A percentile compares a stretch with the other conserved stretches of the same genome.
Evolutionary conservation across 2,329 filamentous ascomycete genomes (phyloP).

Genomic region (Penicillium sp.): DNA sequence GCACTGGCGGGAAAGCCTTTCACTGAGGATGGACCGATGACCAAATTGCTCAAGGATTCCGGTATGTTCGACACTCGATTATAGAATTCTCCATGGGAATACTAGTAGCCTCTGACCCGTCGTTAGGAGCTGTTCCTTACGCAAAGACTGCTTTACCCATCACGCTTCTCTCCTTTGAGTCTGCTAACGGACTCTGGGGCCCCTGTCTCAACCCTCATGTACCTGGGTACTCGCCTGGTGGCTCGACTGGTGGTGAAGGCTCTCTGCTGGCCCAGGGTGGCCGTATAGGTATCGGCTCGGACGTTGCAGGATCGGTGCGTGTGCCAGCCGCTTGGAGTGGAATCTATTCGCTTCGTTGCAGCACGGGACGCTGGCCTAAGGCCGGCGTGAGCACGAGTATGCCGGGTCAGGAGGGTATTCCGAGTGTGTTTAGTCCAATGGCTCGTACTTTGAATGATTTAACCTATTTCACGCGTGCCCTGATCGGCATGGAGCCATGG

Average conservation of each 20-base stretch:
- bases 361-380: slow-evolving; percentile 88
- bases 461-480: slow-evolving; percentile 74
- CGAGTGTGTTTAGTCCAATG: slow-evolving; percentile 91
- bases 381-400: slow-evolving; percentile 80
- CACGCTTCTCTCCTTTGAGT: slow-evolving; percentile 83
- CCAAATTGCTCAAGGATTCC: slow-evolving; percentile 77
- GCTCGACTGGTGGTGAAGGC: slow-evolving; percentile 81
- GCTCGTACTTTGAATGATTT: slow-evolving; percentile 79
- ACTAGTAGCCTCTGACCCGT: not conserved
- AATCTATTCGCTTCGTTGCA: slow-evolving; percentile 83
- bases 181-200: slow-evolving; percentile 78
- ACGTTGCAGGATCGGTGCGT: slow-evolving; percentile 86
- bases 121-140: slow-evolving; percentile 75
- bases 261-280: slow-evolving; percentile 79
- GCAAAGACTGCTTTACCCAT: slow-evolving; percentile 90
- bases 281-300: slow-evolving; percentile 84
- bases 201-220: slow-evolving; percentile 80
- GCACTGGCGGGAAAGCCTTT: slow-evolving; percentile 67
- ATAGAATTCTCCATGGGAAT: not conserved
- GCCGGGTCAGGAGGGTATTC: slow-evolving; percentile 87
- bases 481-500: slow-evolving; percentile 84
- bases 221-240: slow-evolving; percentile 78
- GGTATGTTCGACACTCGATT: slow-evolving; percentile 39
- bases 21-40: slow-evolving; percentile 67
- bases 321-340: slow-evolving; percentile 86